Evolutionary conservation across 805 yeast species (phyloP), one percentile per base, ranked within the genome.

Genomic region (Ogataea zsoltii): DNA sequence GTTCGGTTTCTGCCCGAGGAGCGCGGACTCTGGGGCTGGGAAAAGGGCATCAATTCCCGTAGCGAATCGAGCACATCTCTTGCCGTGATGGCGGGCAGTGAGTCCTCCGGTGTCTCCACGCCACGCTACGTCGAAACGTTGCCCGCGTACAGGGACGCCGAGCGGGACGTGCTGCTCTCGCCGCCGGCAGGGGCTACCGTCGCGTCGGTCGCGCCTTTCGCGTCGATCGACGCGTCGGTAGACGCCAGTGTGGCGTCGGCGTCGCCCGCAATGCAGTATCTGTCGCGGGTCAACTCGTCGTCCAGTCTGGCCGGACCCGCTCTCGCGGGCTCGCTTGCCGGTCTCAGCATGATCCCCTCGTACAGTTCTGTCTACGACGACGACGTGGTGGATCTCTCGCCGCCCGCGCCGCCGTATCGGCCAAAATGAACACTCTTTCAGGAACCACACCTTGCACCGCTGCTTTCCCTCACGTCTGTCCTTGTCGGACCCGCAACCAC

Each of bases 361-460:
- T 64, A 64, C 39, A 48, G 46, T 13, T 42, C 50, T 15, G 60
- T 62, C 5, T 62, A 48, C 38, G 68, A 63, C 34, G 63, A 56
- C 37, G 67, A 60, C n/a, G 50, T 41, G 10, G 44, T 37, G 15
- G 47, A 44, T 29, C 39, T 44, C 3, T 50, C 53, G 19, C 56
- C 56, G 23, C 63, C 62, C n/a, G 55, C 66, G 16, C 66, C 66
- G 28, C 29, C 57, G 26, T 56, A 63, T 36, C 49, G 50, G 7
- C 31, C 31, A 4, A 28, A 28, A 5, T 28, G 25, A 21, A 21
- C 5, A n/a, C n/a, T n/a, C n/a, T n/a, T n/a, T 21, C 25, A 21
- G 25, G 25, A 17, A 39, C 38, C 40, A 19, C 33, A 17, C 39
- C 34, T n/a, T 7, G 34, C 34, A 32, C 34, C 34, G 11, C 11